phyloP scores from a whole-genome alignment of 768 basidiomycete genomes.

The Tricholoma saponaceum region DNA sequence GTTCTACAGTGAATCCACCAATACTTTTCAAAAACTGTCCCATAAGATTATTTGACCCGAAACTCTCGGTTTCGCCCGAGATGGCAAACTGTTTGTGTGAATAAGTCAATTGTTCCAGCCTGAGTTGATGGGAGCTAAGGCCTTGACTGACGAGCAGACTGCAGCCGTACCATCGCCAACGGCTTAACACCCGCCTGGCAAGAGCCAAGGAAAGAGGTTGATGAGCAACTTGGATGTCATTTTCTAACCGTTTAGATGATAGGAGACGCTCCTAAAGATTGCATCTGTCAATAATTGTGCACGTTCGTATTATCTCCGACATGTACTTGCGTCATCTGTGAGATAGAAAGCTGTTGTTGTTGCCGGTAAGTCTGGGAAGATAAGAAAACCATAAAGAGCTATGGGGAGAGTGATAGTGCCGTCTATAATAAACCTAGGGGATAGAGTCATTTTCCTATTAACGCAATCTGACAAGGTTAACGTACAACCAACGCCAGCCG shows the following conservation, averaged over 20 bases:
- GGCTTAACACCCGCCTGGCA: conserved; percentile 43
- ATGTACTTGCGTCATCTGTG: conserved; percentile 41
- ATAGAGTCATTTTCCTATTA: conserved; percentile 2
- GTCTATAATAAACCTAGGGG: conserved; percentile 57
- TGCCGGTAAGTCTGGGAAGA: conserved; percentile 69
- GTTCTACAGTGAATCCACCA: conserved; percentile 59
- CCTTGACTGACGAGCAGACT: conserved; percentile 48
- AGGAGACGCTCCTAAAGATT: conserved; percentile 48
- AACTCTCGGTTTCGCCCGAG: conserved; percentile 64
- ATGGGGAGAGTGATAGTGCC: conserved; percentile 71
- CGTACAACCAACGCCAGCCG: conserved; percentile 68
- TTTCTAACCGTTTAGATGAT: conserved; percentile 44
- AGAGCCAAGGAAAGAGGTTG: conserved; percentile 44
- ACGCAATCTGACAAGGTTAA: neutral
- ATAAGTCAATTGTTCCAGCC: neutral
- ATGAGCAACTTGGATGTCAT: conserved; percentile 35
- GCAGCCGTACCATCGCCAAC: conserved; percentile 69
- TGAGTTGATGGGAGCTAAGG: neutral
- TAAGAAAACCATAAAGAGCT: conserved; percentile 64
- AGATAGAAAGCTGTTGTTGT: conserved; percentile 65
- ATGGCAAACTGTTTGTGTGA: conserved; percentile 46
- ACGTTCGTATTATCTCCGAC: neutral
- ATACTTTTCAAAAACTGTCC: conserved; percentile 65
- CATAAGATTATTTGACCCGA: conserved; percentile 71
- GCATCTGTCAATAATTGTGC: neutral